phyloP scores from a whole-genome alignment of 148 eudicot species.

The Chenopodium berlandieri region DNA sequence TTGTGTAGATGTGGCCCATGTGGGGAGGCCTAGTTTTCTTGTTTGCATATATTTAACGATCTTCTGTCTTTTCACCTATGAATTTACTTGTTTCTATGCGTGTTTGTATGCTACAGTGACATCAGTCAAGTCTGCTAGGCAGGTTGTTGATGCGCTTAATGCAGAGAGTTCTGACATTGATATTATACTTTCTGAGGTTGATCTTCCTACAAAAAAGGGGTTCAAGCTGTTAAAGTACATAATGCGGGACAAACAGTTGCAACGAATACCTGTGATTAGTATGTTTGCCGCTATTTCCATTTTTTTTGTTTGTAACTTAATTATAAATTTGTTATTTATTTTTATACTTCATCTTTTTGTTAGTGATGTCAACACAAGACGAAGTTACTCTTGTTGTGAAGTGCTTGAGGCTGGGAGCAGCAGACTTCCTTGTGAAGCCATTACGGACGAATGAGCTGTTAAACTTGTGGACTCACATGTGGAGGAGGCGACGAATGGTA shows the following conservation, averaged over 20 bases:
- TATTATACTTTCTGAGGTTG: conserved; percentile 91
- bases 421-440: conserved; percentile 98
- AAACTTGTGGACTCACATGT: conserved; percentile 99
- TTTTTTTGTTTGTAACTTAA: conserved; percentile 3
- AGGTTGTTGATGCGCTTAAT: conserved; percentile 93
- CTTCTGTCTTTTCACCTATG: background rate
- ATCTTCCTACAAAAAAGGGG: conserved; percentile 93
- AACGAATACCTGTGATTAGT: conserved; percentile 95
- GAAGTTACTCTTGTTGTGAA: conserved; percentile 92
- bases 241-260: conserved; percentile 74
- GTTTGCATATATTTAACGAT: background rate
- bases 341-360: conserved; percentile 14
- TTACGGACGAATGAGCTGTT: conserved; percentile 88
- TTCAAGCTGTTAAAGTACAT: conserved; percentile 85
- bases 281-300: conserved; percentile 27
- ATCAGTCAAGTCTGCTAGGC: conserved; percentile 85
- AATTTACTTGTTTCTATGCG: conserved; percentile 13
- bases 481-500: conserved; percentile 92
- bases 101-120: conserved; percentile 56
- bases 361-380: conserved; percentile 98
- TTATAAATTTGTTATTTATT: conserved; percentile 5
- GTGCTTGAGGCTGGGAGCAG: conserved; percentile 98
- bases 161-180: conserved; percentile 94
- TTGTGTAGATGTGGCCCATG: background rate
- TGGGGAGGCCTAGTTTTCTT: background rate